Evolutionary conservation across 345 rosid genomes (phyloP).

Genomic region (Murraya paniculata): DNA sequence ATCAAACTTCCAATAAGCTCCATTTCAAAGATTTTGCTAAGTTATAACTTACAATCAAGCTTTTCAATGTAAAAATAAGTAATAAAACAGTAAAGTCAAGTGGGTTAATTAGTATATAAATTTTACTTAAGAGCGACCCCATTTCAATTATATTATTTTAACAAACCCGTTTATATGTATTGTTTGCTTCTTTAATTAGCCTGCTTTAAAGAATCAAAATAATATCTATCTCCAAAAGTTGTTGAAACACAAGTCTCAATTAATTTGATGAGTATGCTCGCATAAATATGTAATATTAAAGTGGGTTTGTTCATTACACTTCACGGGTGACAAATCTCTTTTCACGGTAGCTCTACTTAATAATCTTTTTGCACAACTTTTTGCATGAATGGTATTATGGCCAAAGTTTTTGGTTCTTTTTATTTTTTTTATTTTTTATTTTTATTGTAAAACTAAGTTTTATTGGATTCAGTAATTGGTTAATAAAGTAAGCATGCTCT

Average conservation of each 20-base stretch:
- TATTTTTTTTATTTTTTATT: no score
- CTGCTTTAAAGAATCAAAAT: background rate
- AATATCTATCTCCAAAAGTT: background rate
- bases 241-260: background rate
- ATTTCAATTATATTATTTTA: background rate
- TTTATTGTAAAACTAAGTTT: no score
- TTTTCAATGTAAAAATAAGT: no score
- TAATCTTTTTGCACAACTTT: background rate
- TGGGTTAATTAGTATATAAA: no score
- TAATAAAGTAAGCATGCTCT: background rate
- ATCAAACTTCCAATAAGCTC: background rate
- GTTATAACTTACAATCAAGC: no score
- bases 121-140: no score
- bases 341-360: background rate
- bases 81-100: no score
- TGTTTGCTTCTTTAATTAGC: background rate
- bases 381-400: background rate
- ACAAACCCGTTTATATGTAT: background rate
- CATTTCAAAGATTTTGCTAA: no score
- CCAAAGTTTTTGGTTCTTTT: background rate
- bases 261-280: background rate
- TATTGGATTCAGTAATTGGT: background rate
- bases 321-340: background rate
- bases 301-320: background rate
- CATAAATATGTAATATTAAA: background rate